phyloP scores from a whole-genome alignment of 108 stramenopile species.

The Cyclotella kingstonii region DNA sequence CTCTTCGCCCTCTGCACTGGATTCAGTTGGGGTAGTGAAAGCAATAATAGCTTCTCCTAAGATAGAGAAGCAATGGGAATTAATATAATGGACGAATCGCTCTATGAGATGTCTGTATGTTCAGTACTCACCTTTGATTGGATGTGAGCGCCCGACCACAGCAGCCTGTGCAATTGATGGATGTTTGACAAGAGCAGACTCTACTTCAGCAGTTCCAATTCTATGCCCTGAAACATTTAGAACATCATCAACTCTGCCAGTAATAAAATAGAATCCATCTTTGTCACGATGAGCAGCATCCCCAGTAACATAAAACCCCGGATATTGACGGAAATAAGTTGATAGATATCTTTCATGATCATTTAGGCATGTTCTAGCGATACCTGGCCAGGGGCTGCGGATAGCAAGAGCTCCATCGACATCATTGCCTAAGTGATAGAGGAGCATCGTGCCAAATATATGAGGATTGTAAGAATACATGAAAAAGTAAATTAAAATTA shows the following conservation, averaged over 20 bases:
- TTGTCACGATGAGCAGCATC: slow-evolving; percentile 78
- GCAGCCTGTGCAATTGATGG: slow-evolving; percentile 81
- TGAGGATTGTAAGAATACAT: not conserved
- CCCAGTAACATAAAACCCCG: slow-evolving; percentile 87
- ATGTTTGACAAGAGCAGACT: slow-evolving; percentile 81
- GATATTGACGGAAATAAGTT: slow-evolving; percentile 80
- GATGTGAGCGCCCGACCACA: slow-evolving; percentile 81
- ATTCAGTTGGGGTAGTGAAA: slow-evolving; percentile 73
- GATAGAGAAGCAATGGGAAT: too few species aligned
- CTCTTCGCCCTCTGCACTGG: slow-evolving; percentile 40
- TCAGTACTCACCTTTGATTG: slow-evolving; percentile 77
- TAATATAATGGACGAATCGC: too few species aligned
- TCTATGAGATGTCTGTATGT: too few species aligned
- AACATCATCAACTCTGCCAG: slow-evolving; percentile 89
- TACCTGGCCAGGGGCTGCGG: slow-evolving; percentile 72
- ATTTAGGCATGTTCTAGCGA: slow-evolving; percentile 76
- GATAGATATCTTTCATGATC: slow-evolving; percentile 83
- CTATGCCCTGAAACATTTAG: slow-evolving; percentile 87
- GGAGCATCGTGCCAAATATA: not conserved
- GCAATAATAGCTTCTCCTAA: slow-evolving; percentile 80
- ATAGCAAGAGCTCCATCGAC: slow-evolving; percentile 84
- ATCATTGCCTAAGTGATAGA: slow-evolving; percentile 29
- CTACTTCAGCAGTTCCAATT: slow-evolving; percentile 82
- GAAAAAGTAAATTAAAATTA: not conserved
- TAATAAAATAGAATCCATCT: slow-evolving; percentile 89